A percentile compares a stretch with the other conserved stretches of the same genome.
Evolutionary conservation across 2,329 filamentous ascomycete species (phyloP).

Genomic region (Camillea tinctor): DNA sequence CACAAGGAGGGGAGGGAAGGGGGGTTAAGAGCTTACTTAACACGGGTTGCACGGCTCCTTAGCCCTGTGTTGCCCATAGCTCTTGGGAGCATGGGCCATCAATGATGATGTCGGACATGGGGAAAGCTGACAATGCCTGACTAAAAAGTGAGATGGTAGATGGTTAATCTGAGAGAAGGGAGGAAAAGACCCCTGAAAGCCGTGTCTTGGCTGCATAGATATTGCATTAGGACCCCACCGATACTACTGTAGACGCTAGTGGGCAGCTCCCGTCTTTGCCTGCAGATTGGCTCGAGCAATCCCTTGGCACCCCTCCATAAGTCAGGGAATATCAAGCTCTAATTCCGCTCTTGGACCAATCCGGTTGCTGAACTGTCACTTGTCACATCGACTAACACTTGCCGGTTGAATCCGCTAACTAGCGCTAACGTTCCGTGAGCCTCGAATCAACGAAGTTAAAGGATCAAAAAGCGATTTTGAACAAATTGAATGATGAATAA

Average conservation of each 20-base stretch:
- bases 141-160: slow-evolving; percentile 2
- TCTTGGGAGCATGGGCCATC: slow-evolving; percentile 19
- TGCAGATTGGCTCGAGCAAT: slow-evolving; percentile 29
- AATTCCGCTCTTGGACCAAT: slow-evolving; percentile 30
- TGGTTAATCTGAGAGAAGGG: slow-evolving; percentile 17
- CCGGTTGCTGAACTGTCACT: slow-evolving; percentile 15
- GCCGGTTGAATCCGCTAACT: slow-evolving; percentile 23
- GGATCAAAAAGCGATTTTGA: not conserved
- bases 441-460: slow-evolving; percentile 23
- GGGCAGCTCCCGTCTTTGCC: slow-evolving; percentile 29
- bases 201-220: slow-evolving; percentile 30
- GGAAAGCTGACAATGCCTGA: slow-evolving; percentile 9
- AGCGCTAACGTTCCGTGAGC: slow-evolving; percentile 24
- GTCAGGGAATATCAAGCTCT: slow-evolving; percentile 20
- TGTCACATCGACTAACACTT: slow-evolving; percentile 32
- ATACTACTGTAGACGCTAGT: slow-evolving; percentile 25
- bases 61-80: slow-evolving; percentile 2
- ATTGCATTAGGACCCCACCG: slow-evolving; percentile 20
- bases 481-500: not conserved
- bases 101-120: slow-evolving; percentile 16
- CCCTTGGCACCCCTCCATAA: slow-evolving; percentile 19
- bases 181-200: slow-evolving; percentile 15
- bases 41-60: not conserved
- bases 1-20: not conserved
- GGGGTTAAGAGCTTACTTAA: slow-evolving; percentile 8